Evolutionary conservation across 2,329 filamentous ascomycete genomes (phyloP).

Genomic region (Aspergillus sp.): DNA sequence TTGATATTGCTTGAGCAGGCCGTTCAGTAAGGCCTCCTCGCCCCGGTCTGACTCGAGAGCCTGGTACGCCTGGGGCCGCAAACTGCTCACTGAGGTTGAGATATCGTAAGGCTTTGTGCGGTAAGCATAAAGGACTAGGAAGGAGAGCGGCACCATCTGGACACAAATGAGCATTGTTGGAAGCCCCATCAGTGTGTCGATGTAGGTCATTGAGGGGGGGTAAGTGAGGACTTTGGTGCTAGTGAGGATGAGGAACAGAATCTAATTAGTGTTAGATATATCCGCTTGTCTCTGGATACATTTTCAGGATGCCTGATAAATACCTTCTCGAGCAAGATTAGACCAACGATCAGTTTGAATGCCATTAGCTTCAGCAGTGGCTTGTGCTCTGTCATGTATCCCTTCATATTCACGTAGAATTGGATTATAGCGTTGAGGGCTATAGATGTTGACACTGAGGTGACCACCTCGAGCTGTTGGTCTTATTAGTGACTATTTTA

Average conservation of each 20-base stretch:
- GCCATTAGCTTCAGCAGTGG: slow-evolving; percentile 36
- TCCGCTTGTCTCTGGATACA: too few species aligned
- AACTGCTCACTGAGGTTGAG: too few species aligned
- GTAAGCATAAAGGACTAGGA: slow-evolving; percentile 37
- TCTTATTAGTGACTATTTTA: too few species aligned
- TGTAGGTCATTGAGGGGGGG: slow-evolving; percentile 29
- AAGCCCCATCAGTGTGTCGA: slow-evolving; percentile 34
- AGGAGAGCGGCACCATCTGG: slow-evolving; percentile 34
- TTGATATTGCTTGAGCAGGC: not conserved
- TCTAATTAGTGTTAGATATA: slow-evolving; percentile 13
- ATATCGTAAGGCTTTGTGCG: slow-evolving; percentile 25
- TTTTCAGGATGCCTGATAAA: not conserved
- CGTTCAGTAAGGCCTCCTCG: too few species aligned
- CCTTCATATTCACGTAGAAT: slow-evolving; percentile 31
- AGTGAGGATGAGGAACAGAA: slow-evolving; percentile 33
- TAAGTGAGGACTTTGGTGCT: slow-evolving; percentile 23
- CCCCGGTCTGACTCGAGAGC: not conserved
- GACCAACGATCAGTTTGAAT: slow-evolving; percentile 39
- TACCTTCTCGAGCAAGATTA: slow-evolving; percentile 34
- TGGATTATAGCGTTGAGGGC: slow-evolving; percentile 29
- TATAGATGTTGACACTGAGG: slow-evolving; percentile 22
- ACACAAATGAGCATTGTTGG: slow-evolving; percentile 35
- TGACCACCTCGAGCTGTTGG: too few species aligned
- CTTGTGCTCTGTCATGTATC: slow-evolving; percentile 29
- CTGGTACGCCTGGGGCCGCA: not conserved